Base-by-base conservation (phyloP, 2,329 filamentous ascomycete genomes). In the Pseudogymnoascus sp. region DNA sequence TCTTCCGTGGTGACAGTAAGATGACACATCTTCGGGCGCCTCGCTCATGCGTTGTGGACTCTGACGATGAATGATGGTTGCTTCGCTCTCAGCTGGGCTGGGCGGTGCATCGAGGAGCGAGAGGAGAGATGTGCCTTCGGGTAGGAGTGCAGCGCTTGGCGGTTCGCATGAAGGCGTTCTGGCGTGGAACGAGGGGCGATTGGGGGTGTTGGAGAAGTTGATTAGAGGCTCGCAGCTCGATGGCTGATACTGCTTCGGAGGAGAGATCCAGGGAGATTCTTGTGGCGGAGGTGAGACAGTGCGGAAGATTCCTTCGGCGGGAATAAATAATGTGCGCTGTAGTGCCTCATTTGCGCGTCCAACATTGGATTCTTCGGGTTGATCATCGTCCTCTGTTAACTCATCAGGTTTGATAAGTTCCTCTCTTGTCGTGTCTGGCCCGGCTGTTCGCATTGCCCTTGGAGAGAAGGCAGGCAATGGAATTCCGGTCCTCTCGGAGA, bases 91-190 rank as follows among this genome's bases (percentile, higher is more conserved):
- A 19, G 37, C 7, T 52, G 66, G 65, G 45, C 63, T 66, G 1
- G 64, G 61, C 75, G 81, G 80, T 0, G 79, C 81, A 62, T 84
- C 79, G 61, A 86, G 78, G 5, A 86, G 78, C 2, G 83, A 86
- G 13, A 83, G 74, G 3, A 86, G 75, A 2, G 82, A 86, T 5
- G 78, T 79, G 41, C 78, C 74, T 62, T 82, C 76, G 4, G 74
- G 72, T 12, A 80, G 69, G 18, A 83, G 68, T 38, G 82, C 82
- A 67, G 79, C 80, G n/a, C 80, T 71, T 1, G 83, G 83, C 18
- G 82, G 82, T 12, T 86, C 83, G 38, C 82, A 78, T 0, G 83
- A 85, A 10, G 83, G 83, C 1, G 82, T 84, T 62, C 82, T 76
- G 10, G 82, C 77, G 68, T 78, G 84, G 63, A 59, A 61, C 55